A percentile compares a stretch with the other conserved stretches of the same genome.
Conservation (phyloP, 768 basidiomycete genomes). For the Panaeolus cyanescens region DNA sequence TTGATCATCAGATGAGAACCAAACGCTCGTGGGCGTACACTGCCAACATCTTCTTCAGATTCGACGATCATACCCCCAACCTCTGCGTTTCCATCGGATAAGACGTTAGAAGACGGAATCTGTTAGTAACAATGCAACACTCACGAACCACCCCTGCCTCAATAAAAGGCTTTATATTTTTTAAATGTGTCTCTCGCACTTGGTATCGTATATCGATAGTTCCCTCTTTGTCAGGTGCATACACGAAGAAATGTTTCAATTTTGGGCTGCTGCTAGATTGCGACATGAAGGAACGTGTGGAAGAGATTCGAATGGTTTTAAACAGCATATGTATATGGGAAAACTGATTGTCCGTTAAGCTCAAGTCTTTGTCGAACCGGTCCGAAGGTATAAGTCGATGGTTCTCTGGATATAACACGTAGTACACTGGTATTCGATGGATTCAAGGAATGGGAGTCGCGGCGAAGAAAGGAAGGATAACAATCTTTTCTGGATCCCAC, state of each 20-base stretch:
- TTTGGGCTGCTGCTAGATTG: not conserved
- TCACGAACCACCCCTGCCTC: constrained; percentile 47
- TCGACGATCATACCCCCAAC: constrained; percentile 59
- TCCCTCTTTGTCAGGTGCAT: constrained; percentile 60
- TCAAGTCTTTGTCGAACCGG: not conserved
- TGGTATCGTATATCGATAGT: constrained; percentile 51
- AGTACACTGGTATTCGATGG: not conserved
- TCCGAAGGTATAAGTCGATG: not conserved
- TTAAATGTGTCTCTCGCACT: constrained; percentile 52
- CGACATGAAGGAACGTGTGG: not conserved
- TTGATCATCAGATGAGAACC: constrained; percentile 60
- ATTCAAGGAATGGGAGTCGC: constrained; percentile 27
- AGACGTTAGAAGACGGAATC: not conserved
- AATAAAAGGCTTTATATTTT: constrained; percentile 38
- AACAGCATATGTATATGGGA: not conserved
- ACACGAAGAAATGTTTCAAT: constrained; percentile 42
- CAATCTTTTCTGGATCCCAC: constrained; percentile 64
- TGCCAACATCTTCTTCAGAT: constrained; percentile 46
- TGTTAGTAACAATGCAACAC: constrained; percentile 18
- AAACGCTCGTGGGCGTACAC: constrained; percentile 47
- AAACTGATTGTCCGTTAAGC: not conserved
- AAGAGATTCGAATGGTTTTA: not conserved
- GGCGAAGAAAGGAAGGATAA: constrained; percentile 44
- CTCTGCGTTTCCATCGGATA: constrained; percentile 31
- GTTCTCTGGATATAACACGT: not conserved